Conservation (phyloP, 2,329 filamentous ascomycete genomes). For the Colletotrichum cuscutae region DNA sequence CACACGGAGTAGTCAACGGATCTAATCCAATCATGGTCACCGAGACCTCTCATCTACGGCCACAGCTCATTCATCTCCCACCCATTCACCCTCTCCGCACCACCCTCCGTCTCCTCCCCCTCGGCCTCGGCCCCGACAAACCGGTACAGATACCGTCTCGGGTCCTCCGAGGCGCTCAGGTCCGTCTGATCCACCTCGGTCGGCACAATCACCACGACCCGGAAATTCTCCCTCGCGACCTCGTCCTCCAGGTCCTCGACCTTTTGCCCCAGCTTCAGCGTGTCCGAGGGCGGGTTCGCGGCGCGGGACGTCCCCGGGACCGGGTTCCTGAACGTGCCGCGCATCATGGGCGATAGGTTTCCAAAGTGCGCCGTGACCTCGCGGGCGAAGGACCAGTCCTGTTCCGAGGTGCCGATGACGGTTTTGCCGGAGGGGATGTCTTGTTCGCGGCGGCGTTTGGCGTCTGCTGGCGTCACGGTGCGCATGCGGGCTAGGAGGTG, state of each 20-base stretch:
- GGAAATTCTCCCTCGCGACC: constrained; percentile 79
- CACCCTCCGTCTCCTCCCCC: constrained; percentile 42
- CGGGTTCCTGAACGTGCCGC: constrained; percentile 80
- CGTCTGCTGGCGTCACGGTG: constrained; percentile 44
- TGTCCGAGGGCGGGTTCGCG: constrained; percentile 54
- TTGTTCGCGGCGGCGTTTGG: constrained; percentile 42
- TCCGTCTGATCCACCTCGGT: constrained; percentile 81
- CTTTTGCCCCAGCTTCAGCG: constrained; percentile 66
- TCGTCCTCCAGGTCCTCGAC: constrained; percentile 77
- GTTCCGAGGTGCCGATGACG: constrained; percentile 35
- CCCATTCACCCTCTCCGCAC: constrained; percentile 44
- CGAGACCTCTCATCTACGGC: constrained; percentile 53
- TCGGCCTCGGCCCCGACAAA: constrained; percentile 56
- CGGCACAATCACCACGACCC: constrained; percentile 84
- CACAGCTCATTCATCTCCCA: constrained; percentile 80
- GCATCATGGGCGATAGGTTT: constrained; percentile 83
- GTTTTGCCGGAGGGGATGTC: not conserved
- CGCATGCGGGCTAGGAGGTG: constrained; percentile 73
- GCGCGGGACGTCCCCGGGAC: constrained; percentile 71
- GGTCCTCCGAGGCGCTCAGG: constrained; percentile 72
- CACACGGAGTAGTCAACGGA: not conserved
- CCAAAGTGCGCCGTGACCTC: constrained; percentile 92
- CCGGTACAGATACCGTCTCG: constrained; percentile 74
- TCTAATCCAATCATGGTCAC: not conserved
- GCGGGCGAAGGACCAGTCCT: constrained; percentile 78